Conservation (phyloP, 805 yeast species). For the Wickerhamomyces mucosus region DNA sequence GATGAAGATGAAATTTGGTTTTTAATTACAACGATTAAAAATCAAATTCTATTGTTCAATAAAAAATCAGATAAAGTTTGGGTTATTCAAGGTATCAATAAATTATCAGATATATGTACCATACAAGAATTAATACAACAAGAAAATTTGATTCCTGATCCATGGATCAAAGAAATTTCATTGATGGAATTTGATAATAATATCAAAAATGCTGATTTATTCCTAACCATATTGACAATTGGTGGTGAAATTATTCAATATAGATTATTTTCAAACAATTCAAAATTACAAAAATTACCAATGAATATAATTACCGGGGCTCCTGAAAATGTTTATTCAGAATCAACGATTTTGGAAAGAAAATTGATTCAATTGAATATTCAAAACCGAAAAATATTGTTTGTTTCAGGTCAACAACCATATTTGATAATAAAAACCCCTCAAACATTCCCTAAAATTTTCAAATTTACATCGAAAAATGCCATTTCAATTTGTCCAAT, state of each 20-base stretch:
- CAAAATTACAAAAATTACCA: conserved; percentile 33
- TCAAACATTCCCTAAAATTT: conserved; percentile 54
- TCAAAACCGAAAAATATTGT: conserved; percentile 48
- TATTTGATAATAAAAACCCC: conserved; percentile 56
- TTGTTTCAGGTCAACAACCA: conserved; percentile 70
- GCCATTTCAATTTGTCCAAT: conserved; percentile 58
- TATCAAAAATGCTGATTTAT: conserved; percentile 41
- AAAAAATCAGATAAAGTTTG: conserved; percentile 33
- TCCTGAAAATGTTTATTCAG: conserved; percentile 65
- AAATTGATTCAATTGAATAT: conserved; percentile 49
- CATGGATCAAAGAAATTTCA: conserved; percentile 62
- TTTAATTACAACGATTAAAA: conserved; percentile 68
- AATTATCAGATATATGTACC: conserved; percentile 29
- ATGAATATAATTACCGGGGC: conserved; percentile 58
- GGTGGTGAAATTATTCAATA: conserved; percentile 76
- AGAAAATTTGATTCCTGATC: conserved; percentile 49
- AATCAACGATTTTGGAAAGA: conserved; percentile 54
- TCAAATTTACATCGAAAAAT: conserved; percentile 55
- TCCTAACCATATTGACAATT: conserved; percentile 60
- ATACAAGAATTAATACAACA: conserved; percentile 25
- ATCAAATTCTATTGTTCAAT: conserved; percentile 56
- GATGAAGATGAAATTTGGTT: conserved; percentile 31
- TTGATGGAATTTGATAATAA: conserved; percentile 53
- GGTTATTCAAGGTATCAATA: conserved; percentile 28
- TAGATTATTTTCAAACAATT: conserved; percentile 39